A percentile compares a stretch with the other conserved stretches of the same genome.
These are phyloP conservation scores for Cytospora schulzeri DNA, from an alignment of 2,329 filamentous ascomycete genomes.

Conservation along the genomic window DNA sequence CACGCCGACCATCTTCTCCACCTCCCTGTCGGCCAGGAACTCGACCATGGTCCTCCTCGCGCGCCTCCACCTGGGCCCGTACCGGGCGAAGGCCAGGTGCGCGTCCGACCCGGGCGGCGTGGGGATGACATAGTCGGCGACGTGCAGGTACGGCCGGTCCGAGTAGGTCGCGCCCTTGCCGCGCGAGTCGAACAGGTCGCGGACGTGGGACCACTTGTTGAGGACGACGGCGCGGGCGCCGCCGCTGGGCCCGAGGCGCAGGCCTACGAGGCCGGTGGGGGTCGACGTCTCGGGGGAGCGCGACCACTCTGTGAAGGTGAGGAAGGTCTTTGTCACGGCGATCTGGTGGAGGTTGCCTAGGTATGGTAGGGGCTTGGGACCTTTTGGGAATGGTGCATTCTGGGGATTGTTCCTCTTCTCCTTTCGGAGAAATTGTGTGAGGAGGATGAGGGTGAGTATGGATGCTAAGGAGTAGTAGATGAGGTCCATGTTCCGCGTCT, in stretches of 20 bases:
- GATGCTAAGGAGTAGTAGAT: slow-evolving; percentile 4
- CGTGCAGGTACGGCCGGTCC: slow-evolving; percentile 27
- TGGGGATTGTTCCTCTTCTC: not conserved
- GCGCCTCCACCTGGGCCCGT: slow-evolving; percentile 31
- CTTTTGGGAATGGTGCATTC: slow-evolving; percentile 27
- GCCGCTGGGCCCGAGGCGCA: slow-evolving; percentile 29
- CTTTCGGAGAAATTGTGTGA: not conserved
- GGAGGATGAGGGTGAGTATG: not conserved
- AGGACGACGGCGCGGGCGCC: slow-evolving; percentile 30
- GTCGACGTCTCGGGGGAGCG: slow-evolving; percentile 24
- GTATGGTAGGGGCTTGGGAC: slow-evolving; percentile 29
- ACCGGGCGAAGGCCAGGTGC: slow-evolving; percentile 29
- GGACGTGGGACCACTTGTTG: slow-evolving; percentile 30
- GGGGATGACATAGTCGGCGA: slow-evolving; percentile 28
- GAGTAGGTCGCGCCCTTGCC: slow-evolving; percentile 31
- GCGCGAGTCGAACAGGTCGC: slow-evolving; percentile 32
- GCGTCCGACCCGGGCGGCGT: slow-evolving; percentile 26
- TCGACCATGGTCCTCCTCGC: slow-evolving; percentile 29
- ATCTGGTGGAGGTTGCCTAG: slow-evolving; percentile 33
- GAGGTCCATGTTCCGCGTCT: not conserved
- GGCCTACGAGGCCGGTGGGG: slow-evolving; percentile 29
- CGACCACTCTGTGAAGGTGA: slow-evolving; percentile 30
- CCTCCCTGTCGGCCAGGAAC: slow-evolving; percentile 29
- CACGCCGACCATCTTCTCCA: slow-evolving; percentile 26
- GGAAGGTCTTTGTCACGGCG: slow-evolving; percentile 25